Evolutionary conservation across 169 alveolate genomes (phyloP).

Genomic region (Eimeria praecox): DNA sequence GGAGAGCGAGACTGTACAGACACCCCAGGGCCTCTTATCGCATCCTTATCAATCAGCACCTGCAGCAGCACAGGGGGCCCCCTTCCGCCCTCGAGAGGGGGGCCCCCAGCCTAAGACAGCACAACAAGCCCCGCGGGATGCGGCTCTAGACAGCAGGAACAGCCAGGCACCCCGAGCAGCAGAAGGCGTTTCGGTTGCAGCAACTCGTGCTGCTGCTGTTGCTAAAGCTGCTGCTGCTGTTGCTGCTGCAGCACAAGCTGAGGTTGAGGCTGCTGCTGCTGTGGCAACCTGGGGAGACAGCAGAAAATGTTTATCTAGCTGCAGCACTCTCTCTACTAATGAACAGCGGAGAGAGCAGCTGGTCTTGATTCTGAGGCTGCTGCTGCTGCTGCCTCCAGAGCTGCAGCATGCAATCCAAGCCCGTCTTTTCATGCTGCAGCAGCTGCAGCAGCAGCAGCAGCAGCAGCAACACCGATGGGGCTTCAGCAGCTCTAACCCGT

Average conservation of each 20-base stretch:
- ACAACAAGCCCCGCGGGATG: not conserved
- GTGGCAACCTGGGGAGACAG: conserved; percentile 59
- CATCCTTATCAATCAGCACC: not conserved
- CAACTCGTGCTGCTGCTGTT: conserved; percentile 62
- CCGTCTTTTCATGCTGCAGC: conserved; percentile 64
- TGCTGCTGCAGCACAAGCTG: conserved; percentile 69
- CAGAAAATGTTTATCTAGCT: not conserved
- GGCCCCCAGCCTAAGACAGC: not conserved
- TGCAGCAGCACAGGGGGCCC: not conserved
- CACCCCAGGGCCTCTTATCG: not conserved
- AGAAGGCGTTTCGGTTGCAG: conserved; percentile 21
- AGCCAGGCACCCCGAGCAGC: conserved; percentile 19
- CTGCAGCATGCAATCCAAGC: conserved; percentile 60
- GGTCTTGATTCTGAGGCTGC: not conserved
- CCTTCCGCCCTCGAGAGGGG: not conserved
- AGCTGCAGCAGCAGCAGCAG: conserved; percentile 40
- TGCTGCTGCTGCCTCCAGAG: conserved; percentile 65
- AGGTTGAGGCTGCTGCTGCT: conserved; percentile 59
- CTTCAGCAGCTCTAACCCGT: not conserved
- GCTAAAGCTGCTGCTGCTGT: conserved; percentile 70
- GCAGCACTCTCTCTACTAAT: conserved; percentile 19
- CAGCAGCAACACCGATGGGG: conserved; percentile 17
- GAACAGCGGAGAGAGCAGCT: conserved; percentile 68
- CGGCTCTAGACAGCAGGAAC: not conserved
- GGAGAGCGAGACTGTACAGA: not conserved